These are phyloP conservation scores for Ascosphaera aggregata DNA, from an alignment of 2,329 filamentous ascomycete genomes.

Conservation along the genomic window DNA sequence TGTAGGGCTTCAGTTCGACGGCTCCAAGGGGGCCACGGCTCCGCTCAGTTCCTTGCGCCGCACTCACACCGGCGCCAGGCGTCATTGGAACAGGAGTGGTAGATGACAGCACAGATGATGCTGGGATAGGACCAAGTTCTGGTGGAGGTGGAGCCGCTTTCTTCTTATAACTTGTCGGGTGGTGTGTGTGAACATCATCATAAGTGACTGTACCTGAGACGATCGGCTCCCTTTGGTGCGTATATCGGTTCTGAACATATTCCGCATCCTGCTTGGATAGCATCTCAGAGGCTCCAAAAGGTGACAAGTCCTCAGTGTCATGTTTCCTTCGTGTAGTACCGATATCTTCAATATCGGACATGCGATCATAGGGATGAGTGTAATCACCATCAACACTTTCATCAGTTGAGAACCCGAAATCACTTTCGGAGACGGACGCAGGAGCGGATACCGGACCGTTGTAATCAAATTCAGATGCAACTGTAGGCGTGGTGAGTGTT, in stretches of 20 bases:
- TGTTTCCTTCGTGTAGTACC: neutral
- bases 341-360: neutral
- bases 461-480: neutral
- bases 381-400: neutral
- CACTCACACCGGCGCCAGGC: neutral
- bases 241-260: neutral
- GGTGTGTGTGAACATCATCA: neutral
- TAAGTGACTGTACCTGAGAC: neutral
- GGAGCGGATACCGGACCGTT: neutral
- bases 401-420: neutral
- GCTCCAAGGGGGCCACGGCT: slow-evolving; percentile 44
- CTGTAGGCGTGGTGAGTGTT: neutral
- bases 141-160: neutral
- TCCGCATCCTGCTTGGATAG: neutral
- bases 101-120: neutral
- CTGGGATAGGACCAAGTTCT: neutral
- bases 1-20: slow-evolving; percentile 90
- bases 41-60: slow-evolving; percentile 1
- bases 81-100: neutral
- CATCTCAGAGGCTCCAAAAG: neutral
- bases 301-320: neutral
- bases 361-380: neutral
- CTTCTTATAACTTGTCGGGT: neutral
- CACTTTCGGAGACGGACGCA: neutral
- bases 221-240: neutral